Evolutionary conservation across 257 asterid species (phyloP), one percentile per base, ranked within the genome.

Genomic region (Knoxia roxburghii): DNA sequence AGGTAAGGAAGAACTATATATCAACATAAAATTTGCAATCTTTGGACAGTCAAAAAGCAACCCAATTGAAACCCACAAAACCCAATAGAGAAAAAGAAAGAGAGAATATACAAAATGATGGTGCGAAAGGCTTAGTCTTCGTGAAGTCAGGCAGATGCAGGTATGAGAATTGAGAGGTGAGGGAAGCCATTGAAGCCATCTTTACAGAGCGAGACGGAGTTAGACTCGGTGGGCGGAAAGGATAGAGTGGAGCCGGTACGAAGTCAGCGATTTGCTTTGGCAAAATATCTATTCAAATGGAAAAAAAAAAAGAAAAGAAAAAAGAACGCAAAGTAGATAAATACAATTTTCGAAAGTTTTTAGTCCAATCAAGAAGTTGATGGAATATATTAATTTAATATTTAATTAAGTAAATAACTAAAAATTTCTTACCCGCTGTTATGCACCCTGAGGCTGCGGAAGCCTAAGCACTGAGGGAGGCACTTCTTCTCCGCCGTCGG

Each of bases 171-270:
- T 71, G 68, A 43, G 82, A 54, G 18, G 82, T 61, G 53, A 69
- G 45, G 45, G 73, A 63, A 58, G 67, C 68, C 67, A 63, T 65
- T 26, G 68, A 77, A 39, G 73, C 76, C 78, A 73, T 69, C 24
- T 39, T 26, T 40, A 12, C 18, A 17, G 35, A 21, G n/a, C 8
- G 29, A 1, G 72, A 29, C 46, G 13, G 62, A 27, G 65, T 17
- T 4, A 12, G 51, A 29, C 39, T 8, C 8, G 55, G 63, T 12
- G 68, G 30, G 64, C 18, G 65, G 30, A 58, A 10, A 35, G 62
- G 69, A 71, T 62, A 71, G 68, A 61, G 17, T 66, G 29, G 41
- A 15, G 12, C 53, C 64, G 32, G 45, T 15, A 17, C 64, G 18
- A 32, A 58, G 45, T 58, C 64, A 30, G 63, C n/a, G 8, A 33